These are phyloP conservation scores for Meyerozyma smithsonii DNA, from an alignment of 1,139 yeast species.

Conservation along the genomic window DNA sequence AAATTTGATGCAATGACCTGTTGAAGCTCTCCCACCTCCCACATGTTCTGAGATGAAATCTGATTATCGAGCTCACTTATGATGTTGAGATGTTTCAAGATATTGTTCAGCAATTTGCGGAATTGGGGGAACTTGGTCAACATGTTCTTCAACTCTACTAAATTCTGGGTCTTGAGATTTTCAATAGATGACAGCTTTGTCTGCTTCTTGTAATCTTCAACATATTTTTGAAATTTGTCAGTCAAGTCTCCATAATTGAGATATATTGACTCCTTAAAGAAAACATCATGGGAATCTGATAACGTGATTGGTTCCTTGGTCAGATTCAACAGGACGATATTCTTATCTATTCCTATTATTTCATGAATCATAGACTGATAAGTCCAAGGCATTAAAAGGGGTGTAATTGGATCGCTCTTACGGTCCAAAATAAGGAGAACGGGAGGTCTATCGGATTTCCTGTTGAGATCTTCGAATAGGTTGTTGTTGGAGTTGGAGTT, in stretches of 20 bases:
- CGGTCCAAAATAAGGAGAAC: conserved; percentile 76
- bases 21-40: conserved; percentile 88
- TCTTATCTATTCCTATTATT: conserved; percentile 72
- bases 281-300: conserved; percentile 57
- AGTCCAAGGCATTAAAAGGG: conserved; percentile 92
- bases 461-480: conserved; percentile 63
- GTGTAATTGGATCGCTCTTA: conserved; percentile 87
- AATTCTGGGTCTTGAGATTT: conserved; percentile 59
- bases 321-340: conserved; percentile 64
- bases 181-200: conserved; percentile 62
- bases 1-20: conserved; percentile 73
- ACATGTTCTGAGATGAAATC: conserved; percentile 53
- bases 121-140: conserved; percentile 93
- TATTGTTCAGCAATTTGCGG: conserved; percentile 79
- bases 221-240: conserved; percentile 80
- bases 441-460: conserved; percentile 62
- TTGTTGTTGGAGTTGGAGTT: conserved; percentile 52
- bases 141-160: conserved; percentile 84
- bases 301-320: conserved; percentile 28
- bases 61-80: conserved; percentile 81
- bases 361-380: conserved; percentile 98
- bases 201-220: conserved; percentile 73
- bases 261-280: conserved; percentile 76
- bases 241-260: conserved; percentile 93
- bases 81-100: conserved; percentile 88